Evolutionary conservation across 176 grass and related monocot genomes (phyloP), one percentile per base, ranked within the genome.

Genomic region (Oryza punctata): DNA sequence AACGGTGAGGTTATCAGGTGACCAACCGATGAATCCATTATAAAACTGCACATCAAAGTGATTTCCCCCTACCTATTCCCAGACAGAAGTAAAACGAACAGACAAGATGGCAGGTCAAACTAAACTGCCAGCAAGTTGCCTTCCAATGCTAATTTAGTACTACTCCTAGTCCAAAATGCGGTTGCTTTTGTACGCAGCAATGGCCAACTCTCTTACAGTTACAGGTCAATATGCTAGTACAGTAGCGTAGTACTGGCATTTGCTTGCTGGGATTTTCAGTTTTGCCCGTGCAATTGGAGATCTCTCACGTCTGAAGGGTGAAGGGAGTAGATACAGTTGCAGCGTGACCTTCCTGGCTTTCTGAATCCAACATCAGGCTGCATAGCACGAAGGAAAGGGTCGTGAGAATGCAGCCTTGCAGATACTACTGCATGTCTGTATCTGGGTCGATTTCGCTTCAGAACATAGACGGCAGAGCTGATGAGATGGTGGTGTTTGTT

Each of bases 171-270:
- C 41, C 12, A 33, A 46, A 63, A 70, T 65, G 87, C 72, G 40
- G 49, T 85, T 89, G 72, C 77, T 52, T 85, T 16, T 7, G 54
- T 8, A 18, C 19, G 83, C 68, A 29, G 46, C 52, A 5, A 60
- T 21, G 1, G 47, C 65, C 43, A 69, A 24, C 19, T 47, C 37
- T 1, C 25, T 61, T 23, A 19, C 5, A 52, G 49, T 54, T 54
- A 25, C 35, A 44, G 67, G 49, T n/a, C 49, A 44, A 71, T 28
- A 43, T 73, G 4, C 23, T 23, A 1, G 33, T 61, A 27, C 65
- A 10, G 77, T 23, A 0, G 50, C 43, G 21, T 46, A 10, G 77
- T 49, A 43, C 13, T 8, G 24, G 40, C 12, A 18, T 41, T 45
- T 73, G 69, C 37, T 45, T 73, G 69, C 37, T 82, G 69, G 25